Base-by-base conservation (phyloP, 257 asterid genomes). In the Solanum arcanum region DNA sequence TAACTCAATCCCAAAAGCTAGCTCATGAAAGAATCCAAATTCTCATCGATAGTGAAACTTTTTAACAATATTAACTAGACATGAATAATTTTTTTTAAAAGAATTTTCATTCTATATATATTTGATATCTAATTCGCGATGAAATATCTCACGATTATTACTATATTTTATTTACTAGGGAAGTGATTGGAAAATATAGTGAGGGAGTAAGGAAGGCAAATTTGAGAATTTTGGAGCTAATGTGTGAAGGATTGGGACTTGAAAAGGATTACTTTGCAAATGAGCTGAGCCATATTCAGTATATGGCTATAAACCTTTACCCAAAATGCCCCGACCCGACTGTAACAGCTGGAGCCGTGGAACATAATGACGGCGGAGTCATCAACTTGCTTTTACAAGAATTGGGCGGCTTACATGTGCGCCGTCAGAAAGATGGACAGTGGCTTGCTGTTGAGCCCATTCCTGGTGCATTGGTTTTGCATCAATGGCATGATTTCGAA, bases 391-490 rank as follows among this genome's bases (percentile, higher is more conserved):
- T 86, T 18, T 39, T 59, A 5, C 88, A 78, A 46, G 82, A 86
- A 35, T 41, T 41, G 6, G 66, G 70, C 9, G 86, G 81, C 18
- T 74, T 86, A 6, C 49, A 86, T 20, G 86, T 77, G 29, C 31
- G 33, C 6, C 83, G 83, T 75, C 66, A 77, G 13, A 86, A 64
- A 41, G 86, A 86, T 86, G 86, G 44, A 6, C 33, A 77, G 10
- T 86, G 88, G 88, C 42, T 78, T 21, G 72, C 68, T 9, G 70
- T 86, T 78, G 88, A 78, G 44, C 86, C 86, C 4, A n/a, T 86
- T 78, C 78, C 88, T 16, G 21, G 72, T 59, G 39, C 31, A 33
- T 39, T 74, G 5, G 81, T 74, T 1, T 1, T 74, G 81, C 52
- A 37, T 74, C 27, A 37, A 73, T 74, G 81, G 52, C 81, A 37